Evolutionary conservation across 331 rosid species (phyloP).

Genomic region (Quercus tomentella): DNA sequence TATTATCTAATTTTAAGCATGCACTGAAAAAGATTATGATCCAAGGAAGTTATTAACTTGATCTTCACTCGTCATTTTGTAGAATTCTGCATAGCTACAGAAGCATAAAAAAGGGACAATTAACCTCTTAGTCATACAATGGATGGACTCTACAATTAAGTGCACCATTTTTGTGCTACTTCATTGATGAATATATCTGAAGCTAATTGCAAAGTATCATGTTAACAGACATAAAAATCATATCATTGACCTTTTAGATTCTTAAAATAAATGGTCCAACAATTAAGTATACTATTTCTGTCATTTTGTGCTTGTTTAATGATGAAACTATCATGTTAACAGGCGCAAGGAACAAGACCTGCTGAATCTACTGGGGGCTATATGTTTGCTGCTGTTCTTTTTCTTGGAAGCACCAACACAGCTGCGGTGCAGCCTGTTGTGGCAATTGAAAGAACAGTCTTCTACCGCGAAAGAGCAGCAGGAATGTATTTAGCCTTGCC

Average conservation of each 20-base stretch:
- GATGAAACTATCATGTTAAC: not conserved
- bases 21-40: too few relatives aligned
- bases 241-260: not conserved
- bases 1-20: too few relatives aligned
- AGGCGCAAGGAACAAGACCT: conserved; percentile 55
- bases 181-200: not conserved
- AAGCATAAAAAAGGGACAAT: too few relatives aligned
- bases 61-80: too few relatives aligned
- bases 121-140: not conserved
- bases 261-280: not conserved
- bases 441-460: conserved; percentile 55
- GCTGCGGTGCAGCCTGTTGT: conserved; percentile 41
- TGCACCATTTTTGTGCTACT: not conserved
- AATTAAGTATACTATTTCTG: not conserved
- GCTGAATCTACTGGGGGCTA: conserved; percentile 48
- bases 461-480: conserved; percentile 65
- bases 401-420: conserved; percentile 51
- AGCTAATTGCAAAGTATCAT: not conserved
- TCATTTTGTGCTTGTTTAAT: not conserved
- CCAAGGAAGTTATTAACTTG: too few relatives aligned
- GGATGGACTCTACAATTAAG: not conserved
- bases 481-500: conserved; percentile 65
- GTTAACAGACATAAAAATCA: too few relatives aligned
- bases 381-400: conserved; percentile 38
- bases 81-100: too few relatives aligned